Evolutionary conservation across 192 early-diverging fungal species (phyloP).

Genomic region (Pecoramyces ruminantium): DNA sequence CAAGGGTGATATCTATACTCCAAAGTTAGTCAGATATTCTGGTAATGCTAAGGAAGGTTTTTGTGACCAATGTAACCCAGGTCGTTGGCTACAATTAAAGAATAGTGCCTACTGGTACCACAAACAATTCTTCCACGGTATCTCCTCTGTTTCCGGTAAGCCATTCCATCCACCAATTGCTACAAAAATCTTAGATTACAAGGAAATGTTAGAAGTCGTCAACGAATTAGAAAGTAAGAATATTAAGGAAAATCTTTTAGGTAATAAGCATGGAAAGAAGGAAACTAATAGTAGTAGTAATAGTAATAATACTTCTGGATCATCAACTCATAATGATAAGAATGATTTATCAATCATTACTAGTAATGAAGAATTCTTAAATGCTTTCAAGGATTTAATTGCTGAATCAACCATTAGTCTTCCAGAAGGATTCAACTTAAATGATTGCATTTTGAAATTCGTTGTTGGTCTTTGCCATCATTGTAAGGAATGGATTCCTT

Average conservation of each 20-base stretch:
- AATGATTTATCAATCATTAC: slow-evolving; percentile 14
- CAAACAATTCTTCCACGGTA: slow-evolving; percentile 74
- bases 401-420: not conserved
- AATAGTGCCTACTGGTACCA: slow-evolving; percentile 83
- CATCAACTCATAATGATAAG: not conserved
- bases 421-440: slow-evolving; percentile 12
- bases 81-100: slow-evolving; percentile 75
- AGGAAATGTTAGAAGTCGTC: not conserved
- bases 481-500: slow-evolving; percentile 64
- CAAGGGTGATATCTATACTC: slow-evolving; percentile 59
- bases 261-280: not conserved
- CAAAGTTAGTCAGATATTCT: slow-evolving; percentile 59
- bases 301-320: not conserved
- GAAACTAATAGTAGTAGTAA: not conserved
- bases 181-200: slow-evolving; percentile 1
- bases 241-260: slow-evolving; percentile 6
- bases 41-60: slow-evolving; percentile 66
- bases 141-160: slow-evolving; percentile 67
- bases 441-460: slow-evolving; percentile 11
- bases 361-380: slow-evolving; percentile 2
- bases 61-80: slow-evolving; percentile 63
- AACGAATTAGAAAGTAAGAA: slow-evolving; percentile 8
- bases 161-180: slow-evolving; percentile 56
- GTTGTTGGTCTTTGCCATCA: slow-evolving; percentile 71
- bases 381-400: slow-evolving; percentile 9